Evolutionary conservation across 768 basidiomycete genomes (phyloP), one percentile per base, ranked within the genome.

Genomic region (Mrakia frigida): DNA sequence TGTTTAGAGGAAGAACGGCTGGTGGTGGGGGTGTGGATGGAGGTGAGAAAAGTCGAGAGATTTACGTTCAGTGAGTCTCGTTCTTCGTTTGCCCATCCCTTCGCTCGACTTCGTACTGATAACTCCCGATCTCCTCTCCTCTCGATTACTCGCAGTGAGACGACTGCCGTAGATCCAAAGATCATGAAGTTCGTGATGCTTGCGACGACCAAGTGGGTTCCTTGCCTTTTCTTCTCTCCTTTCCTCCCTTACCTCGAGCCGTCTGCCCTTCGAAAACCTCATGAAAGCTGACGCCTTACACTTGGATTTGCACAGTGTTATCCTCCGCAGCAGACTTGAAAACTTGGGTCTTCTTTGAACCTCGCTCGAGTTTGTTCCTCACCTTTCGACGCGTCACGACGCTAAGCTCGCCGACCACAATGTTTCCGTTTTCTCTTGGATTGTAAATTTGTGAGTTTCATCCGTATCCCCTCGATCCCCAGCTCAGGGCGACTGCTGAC

Each of bases 201-300:
- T 14, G 9, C 65, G 39, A 68, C 65, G 65, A 68, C 65, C 21
- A 39, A 68, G 65, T 68, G 65, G n/a, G 65, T n/a, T 21, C 25
- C 23, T 37, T 31, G n/a, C 61, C 9, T 63, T 31, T 37, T 28
- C 10, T 4, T 56, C 56, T 7, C 3, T 56, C 25, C 3, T 11
- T 28, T 25, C 11, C 5, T 56, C 53, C 43, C 43, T 7, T 3
- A 9, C 56, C 1, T 28, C 56, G 23, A 28, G 16, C 52, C 9
- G 21, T 28, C 21, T 31, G 31, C 1, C 31, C 11, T 21, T 37
- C 2, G 1, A 2, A 37, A 7, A 3, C 4, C 3, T 37, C 31
- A 13, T 9, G 9, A 28, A 6, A 28, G n/a, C 61, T 63, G 33
- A 63, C 4, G 3, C 33, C 16, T 21, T n/a, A 10, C 35, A 33